These are phyloP conservation scores for Glarea lozoyensis DNA, from an alignment of 495 filamentous ascomycete species.

Conservation along the genomic window DNA sequence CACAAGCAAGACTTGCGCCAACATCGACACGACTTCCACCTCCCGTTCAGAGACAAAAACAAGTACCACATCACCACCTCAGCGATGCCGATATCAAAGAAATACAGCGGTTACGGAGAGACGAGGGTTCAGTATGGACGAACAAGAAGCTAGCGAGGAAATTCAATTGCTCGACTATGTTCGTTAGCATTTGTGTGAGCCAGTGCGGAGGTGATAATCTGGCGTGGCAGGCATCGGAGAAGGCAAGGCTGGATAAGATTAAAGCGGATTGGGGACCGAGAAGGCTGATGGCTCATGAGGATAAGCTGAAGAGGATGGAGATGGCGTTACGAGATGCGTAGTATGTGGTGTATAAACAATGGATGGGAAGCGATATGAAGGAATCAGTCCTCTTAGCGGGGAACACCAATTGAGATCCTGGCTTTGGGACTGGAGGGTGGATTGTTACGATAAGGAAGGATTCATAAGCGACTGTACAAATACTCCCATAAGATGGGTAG, in stretches of 20 bases:
- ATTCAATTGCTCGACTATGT: constrained; percentile 69
- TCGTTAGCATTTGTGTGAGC: constrained; percentile 50
- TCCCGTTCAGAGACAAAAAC: constrained; percentile 33
- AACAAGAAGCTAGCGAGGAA: constrained; percentile 57
- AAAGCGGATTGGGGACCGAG: constrained; percentile 67
- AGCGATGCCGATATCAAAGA: constrained; percentile 64
- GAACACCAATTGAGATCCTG: neutral
- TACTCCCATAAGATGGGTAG: neutral
- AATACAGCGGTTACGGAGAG: constrained; percentile 59
- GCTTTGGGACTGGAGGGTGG: neutral
- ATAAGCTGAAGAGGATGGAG: constrained; percentile 57
- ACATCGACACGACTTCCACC: constrained; percentile 36
- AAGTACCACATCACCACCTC: constrained; percentile 49
- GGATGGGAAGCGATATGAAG: neutral
- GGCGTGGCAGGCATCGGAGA: constrained; percentile 29
- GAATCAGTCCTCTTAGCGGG: neutral
- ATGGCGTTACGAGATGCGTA: constrained; percentile 42
- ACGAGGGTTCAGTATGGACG: constrained; percentile 67
- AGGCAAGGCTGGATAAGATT: constrained; percentile 42
- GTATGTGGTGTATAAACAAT: neutral
- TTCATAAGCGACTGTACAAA: constrained; percentile 1
- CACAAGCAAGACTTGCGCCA: neutral
- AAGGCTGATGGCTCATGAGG: constrained; percentile 63
- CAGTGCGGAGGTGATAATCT: constrained; percentile 21
- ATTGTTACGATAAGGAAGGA: neutral